Base-by-base conservation (phyloP, 805 yeast species). In the Wickerhamiella alocasiicola region DNA sequence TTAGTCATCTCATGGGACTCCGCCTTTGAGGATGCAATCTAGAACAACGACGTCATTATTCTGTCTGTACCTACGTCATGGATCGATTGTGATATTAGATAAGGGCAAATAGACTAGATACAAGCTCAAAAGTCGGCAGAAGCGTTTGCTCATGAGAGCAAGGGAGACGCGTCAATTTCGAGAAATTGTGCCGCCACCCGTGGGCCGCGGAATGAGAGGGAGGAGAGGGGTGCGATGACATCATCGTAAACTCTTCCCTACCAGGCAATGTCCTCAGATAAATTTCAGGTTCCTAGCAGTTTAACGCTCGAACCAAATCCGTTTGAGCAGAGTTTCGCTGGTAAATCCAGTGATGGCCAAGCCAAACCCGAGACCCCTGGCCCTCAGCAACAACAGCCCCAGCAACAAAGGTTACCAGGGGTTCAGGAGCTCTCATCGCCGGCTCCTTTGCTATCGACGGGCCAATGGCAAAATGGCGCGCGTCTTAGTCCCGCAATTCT, bases 231-330 rank as follows among this genome's bases (percentile, higher is more conserved):
- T n/a, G n/a, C n/a, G 39, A 36, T 41, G 44, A 41, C 44, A 36
- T 41, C 39, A 41, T 36, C 39, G 24, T 21, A 20, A 17, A 24
- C 31, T 6, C 39, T 19, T 23, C n/a, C 19, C 15, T 12, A 9
- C n/a, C 18, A 17, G 9, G 16, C 17, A 13, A 41, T 21, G 41
- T 30, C 39, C 23, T n/a, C n/a, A n/a, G 30, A 32, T 9, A 36
- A 32, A 23, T 39, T 31, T 36, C 32, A 27, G 16, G 41, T 44
- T 6, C 46, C 45, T 15, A 33, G 46, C 17, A 42, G 82, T 30
- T 72, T 83, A 52, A 88, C 79, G 46, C 65, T 85, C 44, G 98
- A 91, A 59, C 95, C 91, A 7, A 88, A 88, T 54, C 96, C 96
- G 4, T 88, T 88, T 56, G 98, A 88, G 60, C 81, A 80, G 59